Evolutionary conservation across 805 yeast genomes (phyloP), one percentile per base, ranked within the genome.

Genomic region (Ogataea neopini): DNA sequence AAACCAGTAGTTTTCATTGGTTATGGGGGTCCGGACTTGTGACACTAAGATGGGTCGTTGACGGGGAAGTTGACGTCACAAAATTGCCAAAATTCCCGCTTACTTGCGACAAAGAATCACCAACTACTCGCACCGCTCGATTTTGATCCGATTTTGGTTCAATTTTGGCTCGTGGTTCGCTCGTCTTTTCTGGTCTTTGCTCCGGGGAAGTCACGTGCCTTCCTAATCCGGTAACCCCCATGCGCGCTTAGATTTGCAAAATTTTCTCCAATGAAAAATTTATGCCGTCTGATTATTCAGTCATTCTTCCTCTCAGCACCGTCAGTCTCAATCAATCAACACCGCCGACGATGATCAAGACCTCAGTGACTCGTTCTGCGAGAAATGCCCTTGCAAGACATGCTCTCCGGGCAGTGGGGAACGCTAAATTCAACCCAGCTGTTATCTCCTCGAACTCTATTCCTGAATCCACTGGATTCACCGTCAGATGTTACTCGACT

Each of bases 401-500:
- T 15, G 56, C 60, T n/a, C 48, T 60, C 44, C 50, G 53, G 40
- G 40, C 56, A n/a, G 48, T 50, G 7, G 41, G 53, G 5, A 36
- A 54, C 8, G 50, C 45, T 34, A 29, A 40, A 2, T 57, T 52
- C 45, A 34, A 46, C 15, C 61, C 61, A 18, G 51, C 51, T 3
- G 47, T 57, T 13, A 25, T 54, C 13, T 46, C 54, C 10, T 49
- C 60, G 4, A 28, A 9, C 6, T 2, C 45, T 11, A 36, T 56
- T 18, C 45, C 60, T 1, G 20, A 34, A 2, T 39, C 43, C 7
- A 45, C 33, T 4, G 45, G 39, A n/a, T 10, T 53, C 14, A 48
- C 61, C 11, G 46, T 54, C 10, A 57, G 59, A 52, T 52, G 42
- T 41, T 74, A 75, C 59, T 83, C 88, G 30, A 91, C 98, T 23